Evolutionary conservation across 2,329 filamentous ascomycete species (phyloP).

Genomic region (Aspergillus carbonarius): DNA sequence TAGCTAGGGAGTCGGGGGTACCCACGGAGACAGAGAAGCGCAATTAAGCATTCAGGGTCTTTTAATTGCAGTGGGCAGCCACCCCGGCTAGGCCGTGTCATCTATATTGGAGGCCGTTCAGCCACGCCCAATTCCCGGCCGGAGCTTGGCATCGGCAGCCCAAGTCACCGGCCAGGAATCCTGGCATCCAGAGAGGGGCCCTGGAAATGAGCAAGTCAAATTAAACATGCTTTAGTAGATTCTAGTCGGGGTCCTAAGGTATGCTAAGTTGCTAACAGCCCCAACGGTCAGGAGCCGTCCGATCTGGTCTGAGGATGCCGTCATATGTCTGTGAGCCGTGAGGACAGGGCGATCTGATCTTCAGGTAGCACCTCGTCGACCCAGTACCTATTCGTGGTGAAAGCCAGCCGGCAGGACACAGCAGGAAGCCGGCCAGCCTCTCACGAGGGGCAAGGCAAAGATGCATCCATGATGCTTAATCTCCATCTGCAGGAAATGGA

Average conservation of each 20-base stretch:
- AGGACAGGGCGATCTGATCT: too few species aligned
- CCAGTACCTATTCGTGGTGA: too few species aligned
- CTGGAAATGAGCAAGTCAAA: neutral
- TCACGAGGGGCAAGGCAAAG: neutral
- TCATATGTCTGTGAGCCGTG: neutral
- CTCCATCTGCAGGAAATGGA: neutral
- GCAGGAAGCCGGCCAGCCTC: neutral
- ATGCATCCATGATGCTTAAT: neutral
- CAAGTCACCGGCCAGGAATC: too few species aligned
- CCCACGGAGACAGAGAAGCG: neutral
- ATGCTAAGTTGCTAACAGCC: neutral
- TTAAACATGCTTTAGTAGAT: neutral
- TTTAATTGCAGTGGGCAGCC: slow-evolving; percentile 3
- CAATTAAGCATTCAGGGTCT: slow-evolving; percentile 8
- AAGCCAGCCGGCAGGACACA: too few species aligned
- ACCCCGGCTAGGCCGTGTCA: slow-evolving; percentile 4
- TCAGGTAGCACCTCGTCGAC: too few species aligned
- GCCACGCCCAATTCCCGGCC: neutral
- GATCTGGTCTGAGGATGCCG: neutral
- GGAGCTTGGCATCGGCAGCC: neutral
- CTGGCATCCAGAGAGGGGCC: too few species aligned
- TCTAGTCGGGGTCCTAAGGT: neutral
- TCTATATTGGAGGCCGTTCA: neutral
- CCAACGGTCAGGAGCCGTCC: neutral
- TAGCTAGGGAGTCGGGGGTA: too few species aligned